Percentiles rank a stretch among this genome's conserved stretches.
phyloP scores from a whole-genome alignment of 805 yeast genomes.

The Yarrowia sp. region DNA sequence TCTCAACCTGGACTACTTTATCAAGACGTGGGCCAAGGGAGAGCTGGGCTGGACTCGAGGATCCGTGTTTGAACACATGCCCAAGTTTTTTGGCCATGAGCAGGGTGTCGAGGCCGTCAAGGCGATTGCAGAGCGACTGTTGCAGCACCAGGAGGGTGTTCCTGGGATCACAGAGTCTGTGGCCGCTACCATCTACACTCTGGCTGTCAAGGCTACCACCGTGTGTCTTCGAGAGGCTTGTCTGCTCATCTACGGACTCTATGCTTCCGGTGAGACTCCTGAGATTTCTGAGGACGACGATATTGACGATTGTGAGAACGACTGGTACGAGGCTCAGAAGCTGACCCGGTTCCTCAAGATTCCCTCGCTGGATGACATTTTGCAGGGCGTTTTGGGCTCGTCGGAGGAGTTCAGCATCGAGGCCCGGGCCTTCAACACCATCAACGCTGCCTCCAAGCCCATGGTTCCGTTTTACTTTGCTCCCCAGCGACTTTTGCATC shows the following conservation, averaged over 20 bases:
- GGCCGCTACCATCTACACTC: constrained; percentile 42
- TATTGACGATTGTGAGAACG: constrained; percentile 30
- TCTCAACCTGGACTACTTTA: constrained; percentile 18
- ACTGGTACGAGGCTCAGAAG: constrained; percentile 51
- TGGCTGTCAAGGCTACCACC: constrained; percentile 54
- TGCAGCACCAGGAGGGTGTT: constrained; percentile 16
- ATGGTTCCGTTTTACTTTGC: background rate
- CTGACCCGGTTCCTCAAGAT: constrained; percentile 49
- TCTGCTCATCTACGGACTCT: constrained; percentile 51
- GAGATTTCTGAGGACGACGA: constrained; percentile 29
- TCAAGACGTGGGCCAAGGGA: constrained; percentile 22
- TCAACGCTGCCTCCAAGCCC: background rate
- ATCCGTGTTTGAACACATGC: constrained; percentile 5
- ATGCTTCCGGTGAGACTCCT: constrained; percentile 46
- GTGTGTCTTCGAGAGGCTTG: constrained; percentile 65
- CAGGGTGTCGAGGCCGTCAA: constrained; percentile 5
- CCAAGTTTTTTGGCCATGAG: constrained; percentile 21
- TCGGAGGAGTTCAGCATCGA: background rate
- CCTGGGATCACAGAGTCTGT: constrained; percentile 23
- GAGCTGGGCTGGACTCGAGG: constrained; percentile 11
- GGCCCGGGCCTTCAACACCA: background rate
- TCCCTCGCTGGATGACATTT: constrained; percentile 38
- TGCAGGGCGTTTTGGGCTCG: constrained; percentile 7
- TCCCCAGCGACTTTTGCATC: constrained; percentile 39
- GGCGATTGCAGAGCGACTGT: constrained; percentile 18